Conservation (phyloP, 495 filamentous ascomycete species). For the Chaetomium fimeti region DNA sequence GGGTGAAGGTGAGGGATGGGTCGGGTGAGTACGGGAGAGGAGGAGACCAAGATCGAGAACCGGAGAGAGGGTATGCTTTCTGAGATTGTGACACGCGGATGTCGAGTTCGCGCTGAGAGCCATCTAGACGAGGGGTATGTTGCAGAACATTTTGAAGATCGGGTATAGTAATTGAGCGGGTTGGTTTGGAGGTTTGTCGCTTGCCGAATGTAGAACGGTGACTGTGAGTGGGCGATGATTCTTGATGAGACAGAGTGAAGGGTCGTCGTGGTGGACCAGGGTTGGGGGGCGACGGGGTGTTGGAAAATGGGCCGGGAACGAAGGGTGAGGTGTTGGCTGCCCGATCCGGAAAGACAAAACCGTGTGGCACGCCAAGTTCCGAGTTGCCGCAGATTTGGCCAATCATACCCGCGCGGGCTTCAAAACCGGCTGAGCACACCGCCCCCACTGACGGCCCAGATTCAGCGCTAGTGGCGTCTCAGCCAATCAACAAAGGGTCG, state of each 20-base stretch:
- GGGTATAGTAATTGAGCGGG: conserved; percentile 21
- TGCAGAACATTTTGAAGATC: conserved; percentile 30
- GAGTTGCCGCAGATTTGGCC: background rate
- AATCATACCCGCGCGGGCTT: conserved; percentile 8
- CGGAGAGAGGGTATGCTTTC: conserved; percentile 31
- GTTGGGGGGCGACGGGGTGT: conserved; percentile 23
- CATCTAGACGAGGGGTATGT: conserved; percentile 36
- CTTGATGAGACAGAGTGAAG: conserved; percentile 20
- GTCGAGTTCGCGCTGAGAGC: conserved; percentile 31
- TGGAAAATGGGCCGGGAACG: conserved; percentile 21
- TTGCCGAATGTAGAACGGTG: background rate
- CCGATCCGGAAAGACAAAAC: conserved; percentile 12
- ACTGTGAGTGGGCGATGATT: conserved; percentile 4
- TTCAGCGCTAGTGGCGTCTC: background rate
- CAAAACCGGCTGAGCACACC: conserved; percentile 1
- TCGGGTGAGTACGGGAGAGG: conserved; percentile 24
- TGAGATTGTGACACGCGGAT: conserved; percentile 22
- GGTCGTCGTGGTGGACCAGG: conserved; percentile 20
- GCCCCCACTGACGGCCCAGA: conserved; percentile 1
- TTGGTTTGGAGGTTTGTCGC: background rate
- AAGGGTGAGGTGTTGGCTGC: conserved; percentile 20
- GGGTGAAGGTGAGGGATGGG: conserved; percentile 3
- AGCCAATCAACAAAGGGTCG: conserved; percentile 19
- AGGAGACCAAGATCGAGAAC: conserved; percentile 35
- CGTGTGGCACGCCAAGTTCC: conserved; percentile 16